Evolutionary conservation across 306 rosid genomes (phyloP).

Genomic region (Malus orientalis): DNA sequence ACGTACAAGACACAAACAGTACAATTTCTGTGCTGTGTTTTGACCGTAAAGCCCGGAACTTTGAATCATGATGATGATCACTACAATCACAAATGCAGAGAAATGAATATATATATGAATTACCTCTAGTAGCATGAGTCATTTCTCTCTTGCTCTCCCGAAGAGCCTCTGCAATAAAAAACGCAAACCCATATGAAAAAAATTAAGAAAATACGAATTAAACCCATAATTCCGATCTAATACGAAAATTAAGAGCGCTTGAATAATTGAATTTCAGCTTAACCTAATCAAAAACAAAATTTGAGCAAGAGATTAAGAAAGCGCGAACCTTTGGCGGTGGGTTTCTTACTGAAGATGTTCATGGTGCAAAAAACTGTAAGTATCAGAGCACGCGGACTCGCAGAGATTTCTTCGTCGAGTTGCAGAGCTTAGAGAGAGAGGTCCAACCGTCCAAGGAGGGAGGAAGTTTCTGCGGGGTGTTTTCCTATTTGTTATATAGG

Average conservation of each 20-base stretch:
- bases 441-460: neutral
- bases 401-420: constrained; percentile 12
- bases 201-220: neutral
- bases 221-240: constrained; percentile 10
- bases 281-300: neutral
- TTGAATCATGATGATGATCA: neutral
- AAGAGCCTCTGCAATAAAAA: constrained; percentile 72
- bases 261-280: neutral
- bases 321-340: constrained; percentile 79
- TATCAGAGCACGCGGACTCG: neutral
- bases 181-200: neutral
- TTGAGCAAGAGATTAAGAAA: neutral
- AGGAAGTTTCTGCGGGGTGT: neutral
- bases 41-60: neutral
- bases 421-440: neutral
- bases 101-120: neutral
- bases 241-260: neutral
- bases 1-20: neutral
- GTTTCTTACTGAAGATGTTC: constrained; percentile 89
- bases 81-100: neutral
- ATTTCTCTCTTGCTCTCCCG: constrained; percentile 92
- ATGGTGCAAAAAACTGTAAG: constrained; percentile 18
- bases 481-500: neutral
- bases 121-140: constrained; percentile 83
- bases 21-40: neutral